A percentile compares a stretch with the other conserved stretches of the same genome.
Evolutionary conservation across 805 yeast species (phyloP).

Genomic region (Candida boleticola): DNA sequence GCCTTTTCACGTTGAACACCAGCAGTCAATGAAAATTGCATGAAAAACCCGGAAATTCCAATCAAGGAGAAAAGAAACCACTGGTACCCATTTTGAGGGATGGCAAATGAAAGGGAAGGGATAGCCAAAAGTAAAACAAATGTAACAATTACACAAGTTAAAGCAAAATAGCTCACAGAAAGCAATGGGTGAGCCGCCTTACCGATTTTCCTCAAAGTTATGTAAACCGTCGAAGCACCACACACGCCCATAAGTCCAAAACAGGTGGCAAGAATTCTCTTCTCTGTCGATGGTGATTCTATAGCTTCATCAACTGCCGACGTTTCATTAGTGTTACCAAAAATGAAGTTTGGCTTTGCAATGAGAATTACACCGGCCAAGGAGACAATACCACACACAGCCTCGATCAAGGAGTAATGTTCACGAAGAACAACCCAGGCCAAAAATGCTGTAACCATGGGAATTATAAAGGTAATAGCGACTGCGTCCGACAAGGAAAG

Average conservation of each 20-base stretch:
- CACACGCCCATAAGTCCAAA: conserved; percentile 66
- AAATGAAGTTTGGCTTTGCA: conserved; percentile 75
- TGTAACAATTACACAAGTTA: conserved; percentile 56
- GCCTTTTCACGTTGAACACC: conserved; percentile 84
- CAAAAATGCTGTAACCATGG: conserved; percentile 70
- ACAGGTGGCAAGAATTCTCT: conserved; percentile 58
- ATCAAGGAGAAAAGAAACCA: conserved; percentile 62
- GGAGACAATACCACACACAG: conserved; percentile 64
- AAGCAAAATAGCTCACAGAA: conserved; percentile 75
- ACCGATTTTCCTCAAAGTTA: conserved; percentile 73
- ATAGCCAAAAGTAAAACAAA: conserved; percentile 47
- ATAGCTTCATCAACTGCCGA: conserved; percentile 30
- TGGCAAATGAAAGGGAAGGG: conserved; percentile 58
- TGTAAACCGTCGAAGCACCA: conserved; percentile 69
- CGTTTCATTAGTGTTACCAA: conserved; percentile 44
- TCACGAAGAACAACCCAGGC: conserved; percentile 72
- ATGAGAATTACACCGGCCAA: conserved; percentile 74
- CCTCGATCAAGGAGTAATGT: conserved; percentile 63
- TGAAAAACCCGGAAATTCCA: conserved; percentile 77
- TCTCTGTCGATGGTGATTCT: conserved; percentile 53
- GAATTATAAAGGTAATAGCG: conserved; percentile 74
- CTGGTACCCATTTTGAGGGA: conserved; percentile 61
- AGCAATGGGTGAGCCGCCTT: conserved; percentile 75
- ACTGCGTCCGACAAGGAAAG: conserved; percentile 79
- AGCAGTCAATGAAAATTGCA: conserved; percentile 76